A percentile compares a stretch with the other conserved stretches of the same genome.
Evolutionary conservation across 179 eudicot genomes (phyloP).

Genomic region (Camellia oleifera): DNA sequence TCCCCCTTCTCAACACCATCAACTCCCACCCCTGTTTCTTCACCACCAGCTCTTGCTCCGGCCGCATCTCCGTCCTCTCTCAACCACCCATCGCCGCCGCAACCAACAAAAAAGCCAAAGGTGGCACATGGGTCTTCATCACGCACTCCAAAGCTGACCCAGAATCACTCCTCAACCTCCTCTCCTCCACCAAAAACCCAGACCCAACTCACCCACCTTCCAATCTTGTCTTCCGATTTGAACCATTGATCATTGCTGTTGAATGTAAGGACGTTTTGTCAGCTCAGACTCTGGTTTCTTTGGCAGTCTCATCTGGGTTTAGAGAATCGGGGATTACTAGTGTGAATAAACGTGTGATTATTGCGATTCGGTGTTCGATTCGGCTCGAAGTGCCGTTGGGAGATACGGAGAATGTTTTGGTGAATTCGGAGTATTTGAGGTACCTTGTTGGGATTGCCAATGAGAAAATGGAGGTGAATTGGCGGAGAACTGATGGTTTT

Average conservation of each 20-base stretch:
- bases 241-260: conserved; percentile 80
- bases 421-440: conserved; percentile 59
- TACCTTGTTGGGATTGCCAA: conserved; percentile 76
- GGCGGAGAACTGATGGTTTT: conserved; percentile 71
- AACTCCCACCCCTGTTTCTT: conserved; percentile 75
- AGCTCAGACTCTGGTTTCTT: conserved; percentile 59
- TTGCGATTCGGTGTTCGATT: conserved; percentile 81
- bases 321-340: conserved; percentile 68
- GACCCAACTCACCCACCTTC: conserved; percentile 16
- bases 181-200: conserved; percentile 33
- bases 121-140: conserved; percentile 76
- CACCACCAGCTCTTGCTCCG: conserved; percentile 98
- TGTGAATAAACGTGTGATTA: conserved; percentile 41
- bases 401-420: conserved; percentile 42
- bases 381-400: conserved; percentile 94
- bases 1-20: conserved; percentile 55
- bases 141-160: conserved; percentile 69
- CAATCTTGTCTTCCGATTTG: conserved; percentile 70
- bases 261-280: conserved; percentile 58
- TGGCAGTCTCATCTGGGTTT: conserved; percentile 75
- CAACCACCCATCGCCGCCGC: conserved; percentile 35
- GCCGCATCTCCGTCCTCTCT: conserved; percentile 86
- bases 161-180: conserved; percentile 39
- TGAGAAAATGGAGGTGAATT: conserved; percentile 81
- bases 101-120: conserved; percentile 53